Evolutionary conservation across 495 filamentous ascomycete genomes (phyloP), one percentile per base, ranked within the genome.

Genomic region (Daldinia concentrica): DNA sequence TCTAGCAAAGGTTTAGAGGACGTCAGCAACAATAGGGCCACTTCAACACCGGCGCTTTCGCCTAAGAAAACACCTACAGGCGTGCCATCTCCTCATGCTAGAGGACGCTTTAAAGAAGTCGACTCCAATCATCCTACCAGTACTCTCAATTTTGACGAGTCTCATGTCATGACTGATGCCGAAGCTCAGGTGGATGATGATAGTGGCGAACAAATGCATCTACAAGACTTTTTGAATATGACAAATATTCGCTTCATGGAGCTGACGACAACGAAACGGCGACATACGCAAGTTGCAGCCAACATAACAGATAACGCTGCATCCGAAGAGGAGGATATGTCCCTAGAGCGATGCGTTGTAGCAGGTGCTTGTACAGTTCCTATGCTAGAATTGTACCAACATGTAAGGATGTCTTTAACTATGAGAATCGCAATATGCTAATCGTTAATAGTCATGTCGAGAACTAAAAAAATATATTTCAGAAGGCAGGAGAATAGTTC

Each of bases 191-290:
- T 77, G 9, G 85, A 85, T 43, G 84, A 84, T 50, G 76, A 81
- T 43, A 79, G 78, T 43, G 79, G 78, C 51, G 90, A 92, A 62
- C 87, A 89, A 14, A 94, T 99, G 27, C 90, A 94, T 57, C 83
- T 99, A 2, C 92, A 97, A 73, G 91, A 97, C 39, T 99, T 99
- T 80, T 81, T 99, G 51, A 92, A 97, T 72, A 88, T 97, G 87
- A 98, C 95, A 5, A 93, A 90, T 64, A 97, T 99, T 72, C 92
- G 94, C 41, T 99, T 99, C 81, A 97, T 99, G 90, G 96, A 99
- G 74, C 85, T 97, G 29, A 98, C 92, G 1, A 87, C 87, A 1
- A 98, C 95, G 0, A 99, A 98, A 78, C 84, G 95, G 68, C 85
- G 95, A 50, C 91, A 95, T 74, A 98, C 95, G 0, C 87, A 90